These are phyloP conservation scores for Platismatia glauca DNA, from an alignment of 495 filamentous ascomycete genomes.

Conservation along the genomic window DNA sequence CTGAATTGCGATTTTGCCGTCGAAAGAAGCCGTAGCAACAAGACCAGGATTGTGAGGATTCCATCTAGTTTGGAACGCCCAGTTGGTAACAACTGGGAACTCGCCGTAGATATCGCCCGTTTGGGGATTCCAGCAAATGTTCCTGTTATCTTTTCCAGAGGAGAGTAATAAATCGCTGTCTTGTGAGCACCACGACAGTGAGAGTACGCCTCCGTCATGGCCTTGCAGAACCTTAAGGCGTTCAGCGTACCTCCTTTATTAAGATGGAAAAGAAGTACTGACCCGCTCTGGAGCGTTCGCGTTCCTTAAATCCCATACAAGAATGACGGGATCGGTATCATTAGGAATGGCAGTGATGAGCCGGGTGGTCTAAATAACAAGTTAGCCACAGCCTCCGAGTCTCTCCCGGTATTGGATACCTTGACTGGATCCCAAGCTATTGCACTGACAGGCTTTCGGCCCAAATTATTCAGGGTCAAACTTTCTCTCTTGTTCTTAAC, in stretches of 20 bases:
- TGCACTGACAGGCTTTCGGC: constrained; percentile 85
- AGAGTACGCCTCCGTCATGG: constrained; percentile 87
- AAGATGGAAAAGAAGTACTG: constrained; percentile 16
- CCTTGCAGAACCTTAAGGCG: constrained; percentile 57
- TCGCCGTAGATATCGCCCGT: constrained; percentile 80
- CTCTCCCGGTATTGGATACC: constrained; percentile 28
- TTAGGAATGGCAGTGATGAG: constrained; percentile 87
- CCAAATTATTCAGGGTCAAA: constrained; percentile 84
- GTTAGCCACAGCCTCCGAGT: constrained; percentile 7
- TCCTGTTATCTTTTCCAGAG: constrained; percentile 93
- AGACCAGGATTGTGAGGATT: constrained; percentile 87
- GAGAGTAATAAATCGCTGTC: constrained; percentile 87
- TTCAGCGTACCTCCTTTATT: background rate
- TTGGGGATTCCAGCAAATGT: constrained; percentile 92
- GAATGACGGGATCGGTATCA: constrained; percentile 79
- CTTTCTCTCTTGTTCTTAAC: constrained; percentile 94
- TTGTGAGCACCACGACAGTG: constrained; percentile 90
- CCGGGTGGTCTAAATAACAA: constrained; percentile 57
- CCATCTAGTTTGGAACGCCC: constrained; percentile 95
- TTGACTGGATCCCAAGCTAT: constrained; percentile 96
- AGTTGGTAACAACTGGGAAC: constrained; percentile 95
- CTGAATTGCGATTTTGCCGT: constrained; percentile 87
- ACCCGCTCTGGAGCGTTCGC: constrained; percentile 86
- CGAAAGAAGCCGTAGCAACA: constrained; percentile 90
- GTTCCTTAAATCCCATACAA: constrained; percentile 92